Evolutionary conservation across 345 rosid genomes (phyloP), one percentile per base, ranked within the genome.

Genomic region (Eucalyptus paniculata): DNA sequence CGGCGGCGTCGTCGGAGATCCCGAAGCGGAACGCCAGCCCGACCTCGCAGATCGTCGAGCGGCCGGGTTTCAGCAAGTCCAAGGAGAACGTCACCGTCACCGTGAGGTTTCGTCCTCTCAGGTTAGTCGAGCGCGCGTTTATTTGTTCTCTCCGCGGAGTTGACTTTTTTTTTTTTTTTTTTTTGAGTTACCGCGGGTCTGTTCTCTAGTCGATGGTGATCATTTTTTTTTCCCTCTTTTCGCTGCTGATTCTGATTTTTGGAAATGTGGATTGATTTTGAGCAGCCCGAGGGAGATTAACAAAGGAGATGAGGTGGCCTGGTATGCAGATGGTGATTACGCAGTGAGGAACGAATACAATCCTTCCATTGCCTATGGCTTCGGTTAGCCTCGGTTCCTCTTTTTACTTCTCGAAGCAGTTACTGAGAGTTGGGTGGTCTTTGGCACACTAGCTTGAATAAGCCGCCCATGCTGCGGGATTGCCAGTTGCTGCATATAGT

Each of bases 291-390:
- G 99, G 92, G 99, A 98, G 93, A 97, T 97, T 91, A 97, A 98
- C 69, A 97, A 92, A 92, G 99, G 99, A 12, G 99, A 98, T 93
- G 99, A 97, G 95, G 95, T 98, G 93, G 97, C 99, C 24, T 98
- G 99, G 99, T 97, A 98, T 91, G 99, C 99, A 16, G 99, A 98
- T 91, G 99, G 99, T 87, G 99, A 98, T 93, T 96, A 97, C 81
- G 91, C 96, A 51, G 95, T 98, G 86, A 93, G 99, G 65, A 97
- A 94, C 87, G 99, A 98, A 91, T 95, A 96, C 91, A 94, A 96
- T 92, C 96, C 97, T 13, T 92, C 98, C 2, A 94, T 94, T 77
- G 99, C 99, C 9, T 98, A 98, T 93, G 99, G 99, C 34, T 98
- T 96, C 89, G 99, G 99, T 98, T 92, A 93, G 92, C 91, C 88